Conservation (phyloP, 768 basidiomycete species). For the Agaricus subrufescens region DNA sequence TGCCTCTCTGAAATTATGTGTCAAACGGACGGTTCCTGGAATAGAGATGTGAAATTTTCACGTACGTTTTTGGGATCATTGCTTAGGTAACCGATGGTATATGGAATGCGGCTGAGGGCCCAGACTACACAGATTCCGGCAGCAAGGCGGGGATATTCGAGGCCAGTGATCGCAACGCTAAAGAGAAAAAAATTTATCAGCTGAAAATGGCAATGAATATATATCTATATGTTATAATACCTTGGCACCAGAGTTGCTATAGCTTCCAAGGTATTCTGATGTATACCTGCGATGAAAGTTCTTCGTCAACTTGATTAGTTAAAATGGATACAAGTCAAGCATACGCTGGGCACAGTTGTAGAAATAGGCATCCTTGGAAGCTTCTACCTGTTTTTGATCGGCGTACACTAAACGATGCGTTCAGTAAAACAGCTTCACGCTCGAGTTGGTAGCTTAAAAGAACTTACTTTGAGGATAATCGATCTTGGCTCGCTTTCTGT, state of each 20-base stretch:
- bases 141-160: conserved; percentile 37
- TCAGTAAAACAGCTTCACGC: too few species aligned
- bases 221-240: conserved; percentile 23
- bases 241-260: conserved; percentile 38
- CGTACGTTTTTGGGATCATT: conserved; percentile 38
- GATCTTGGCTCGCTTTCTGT: conserved; percentile 51
- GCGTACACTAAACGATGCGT: conserved; percentile 29
- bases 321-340: conserved; percentile 11
- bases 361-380: conserved; percentile 3
- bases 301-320: neutral
- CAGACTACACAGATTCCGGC: conserved; percentile 32
- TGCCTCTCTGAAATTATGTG: neutral
- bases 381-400: conserved; percentile 7
- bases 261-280: conserved; percentile 59
- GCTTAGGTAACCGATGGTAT: conserved; percentile 40
- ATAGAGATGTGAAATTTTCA: neutral
- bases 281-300: conserved; percentile 42
- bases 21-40: neutral
- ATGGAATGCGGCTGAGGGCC: conserved; percentile 37
- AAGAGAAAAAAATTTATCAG: neutral
- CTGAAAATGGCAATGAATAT: neutral
- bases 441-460: neutral
- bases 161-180: conserved; percentile 35
- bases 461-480: conserved; percentile 61
- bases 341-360: conserved; percentile 14